phyloP scores from a whole-genome alignment of 441 rosid species.

The Caryocar brasiliense region DNA sequence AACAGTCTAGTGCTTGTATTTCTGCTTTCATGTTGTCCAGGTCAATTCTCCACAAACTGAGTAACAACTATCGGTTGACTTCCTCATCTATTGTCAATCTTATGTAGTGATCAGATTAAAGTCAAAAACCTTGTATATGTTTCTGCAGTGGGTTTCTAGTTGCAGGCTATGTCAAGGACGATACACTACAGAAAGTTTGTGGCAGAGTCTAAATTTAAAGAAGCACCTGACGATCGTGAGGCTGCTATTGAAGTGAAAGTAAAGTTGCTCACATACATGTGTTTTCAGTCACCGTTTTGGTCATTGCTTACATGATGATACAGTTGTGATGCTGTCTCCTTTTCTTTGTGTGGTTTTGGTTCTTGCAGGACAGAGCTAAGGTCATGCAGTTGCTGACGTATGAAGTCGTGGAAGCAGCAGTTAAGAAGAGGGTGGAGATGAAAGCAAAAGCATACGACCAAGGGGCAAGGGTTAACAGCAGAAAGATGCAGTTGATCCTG shows the following conservation, averaged over 20 bases:
- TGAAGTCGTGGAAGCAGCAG: conserved; percentile 51
- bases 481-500: conserved; percentile 31
- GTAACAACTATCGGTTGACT: too few relatives aligned
- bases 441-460: conserved; percentile 66
- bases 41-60: too few relatives aligned
- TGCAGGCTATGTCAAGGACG: conserved; percentile 80
- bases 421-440: conserved; percentile 64
- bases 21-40: too few relatives aligned
- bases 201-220: conserved; percentile 79
- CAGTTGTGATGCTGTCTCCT: background rate
- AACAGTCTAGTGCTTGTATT: too few relatives aligned
- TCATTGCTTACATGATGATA: background rate
- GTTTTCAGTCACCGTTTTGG: background rate
- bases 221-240: conserved; percentile 47
- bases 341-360: background rate
- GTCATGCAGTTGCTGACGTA: conserved; percentile 71
- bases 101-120: too few relatives aligned
- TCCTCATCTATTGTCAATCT: too few relatives aligned
- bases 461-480: conserved; percentile 39
- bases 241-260: conserved; percentile 69
- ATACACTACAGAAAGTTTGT: conserved; percentile 91
- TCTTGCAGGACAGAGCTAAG: conserved; percentile 42
- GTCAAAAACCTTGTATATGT: too few relatives aligned
- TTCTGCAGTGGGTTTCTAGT: too few relatives aligned
- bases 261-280: background rate